A percentile compares a stretch with the other conserved stretches of the same genome.
These are phyloP conservation scores for Pichia eremophila DNA, from an alignment of 805 yeast genomes.

Conservation along the genomic window DNA sequence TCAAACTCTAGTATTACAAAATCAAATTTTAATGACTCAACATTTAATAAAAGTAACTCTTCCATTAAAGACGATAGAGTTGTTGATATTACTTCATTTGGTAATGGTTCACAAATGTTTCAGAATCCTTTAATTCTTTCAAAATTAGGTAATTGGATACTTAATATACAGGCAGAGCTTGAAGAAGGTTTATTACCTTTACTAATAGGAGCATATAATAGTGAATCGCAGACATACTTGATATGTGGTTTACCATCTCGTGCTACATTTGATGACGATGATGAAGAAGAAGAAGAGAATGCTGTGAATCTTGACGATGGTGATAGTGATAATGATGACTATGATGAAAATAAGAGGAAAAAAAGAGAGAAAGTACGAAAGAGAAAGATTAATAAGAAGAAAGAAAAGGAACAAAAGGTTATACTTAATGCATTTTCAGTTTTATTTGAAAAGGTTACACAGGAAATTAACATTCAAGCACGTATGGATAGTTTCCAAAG, in stretches of 20 bases:
- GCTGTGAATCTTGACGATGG: conserved; percentile 26
- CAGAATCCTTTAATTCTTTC: conserved; percentile 79
- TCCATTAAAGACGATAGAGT: conserved; percentile 18
- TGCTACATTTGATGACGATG: conserved; percentile 37
- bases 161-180: conserved; percentile 80
- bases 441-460: conserved; percentile 85
- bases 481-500: conserved; percentile 93
- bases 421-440: conserved; percentile 75
- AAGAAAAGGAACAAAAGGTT: conserved; percentile 30
- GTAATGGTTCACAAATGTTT: conserved; percentile 68
- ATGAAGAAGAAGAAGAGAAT: neutral
- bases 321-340: conserved; percentile 10
- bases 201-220: conserved; percentile 77
- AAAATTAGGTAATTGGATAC: conserved; percentile 82
- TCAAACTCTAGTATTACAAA: conserved; percentile 14
- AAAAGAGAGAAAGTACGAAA: conserved; percentile 2
- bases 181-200: conserved; percentile 65
- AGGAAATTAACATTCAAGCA: conserved; percentile 76
- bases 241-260: conserved; percentile 88
- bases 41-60: conserved; percentile 8
- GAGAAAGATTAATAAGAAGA: conserved; percentile 14
- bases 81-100: conserved; percentile 24
- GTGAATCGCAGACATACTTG: conserved; percentile 62
- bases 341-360: neutral
- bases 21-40: conserved; percentile 8